These are phyloP conservation scores for Pouteria glomerata DNA, from an alignment of 148 eudicot species.

Conservation along the genomic window DNA sequence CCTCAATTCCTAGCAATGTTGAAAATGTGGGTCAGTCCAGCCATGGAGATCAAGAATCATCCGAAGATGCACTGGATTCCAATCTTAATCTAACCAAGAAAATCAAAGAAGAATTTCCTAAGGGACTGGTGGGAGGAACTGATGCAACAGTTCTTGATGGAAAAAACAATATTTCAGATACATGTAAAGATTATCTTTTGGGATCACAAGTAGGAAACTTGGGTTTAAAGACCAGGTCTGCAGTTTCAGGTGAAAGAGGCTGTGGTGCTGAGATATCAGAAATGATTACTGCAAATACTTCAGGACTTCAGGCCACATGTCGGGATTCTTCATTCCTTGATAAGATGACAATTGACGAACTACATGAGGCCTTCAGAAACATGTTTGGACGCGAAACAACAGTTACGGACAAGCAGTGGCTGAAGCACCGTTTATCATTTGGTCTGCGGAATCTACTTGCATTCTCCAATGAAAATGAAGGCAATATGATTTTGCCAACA, in stretches of 20 bases:
- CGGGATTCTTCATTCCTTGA: slow-evolving; percentile 10
- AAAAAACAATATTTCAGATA: slow-evolving; percentile 6
- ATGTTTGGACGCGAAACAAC: slow-evolving; percentile 15
- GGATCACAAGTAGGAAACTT: background rate
- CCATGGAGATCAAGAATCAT: too few relatives aligned
- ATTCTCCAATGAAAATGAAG: slow-evolving; percentile 4
- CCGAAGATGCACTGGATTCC: too few relatives aligned
- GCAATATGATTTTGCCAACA: slow-evolving; percentile 6
- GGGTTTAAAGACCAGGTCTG: slow-evolving; percentile 2
- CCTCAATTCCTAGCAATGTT: too few relatives aligned
- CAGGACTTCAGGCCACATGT: background rate
- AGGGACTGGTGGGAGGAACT: too few relatives aligned
- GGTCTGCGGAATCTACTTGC: slow-evolving; percentile 12
- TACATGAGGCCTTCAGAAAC: slow-evolving; percentile 14
- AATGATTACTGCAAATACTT: background rate
- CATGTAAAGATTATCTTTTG: slow-evolving; percentile 17
- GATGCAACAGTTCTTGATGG: slow-evolving; percentile 5
- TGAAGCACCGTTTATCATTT: slow-evolving; percentile 11
- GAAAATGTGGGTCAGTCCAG: too few relatives aligned
- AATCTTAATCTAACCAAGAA: too few relatives aligned
- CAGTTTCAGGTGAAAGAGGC: background rate
- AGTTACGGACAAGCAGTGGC: slow-evolving; percentile 14
- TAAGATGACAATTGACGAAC: slow-evolving; percentile 12
- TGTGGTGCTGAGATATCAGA: slow-evolving; percentile 6
- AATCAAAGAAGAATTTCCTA: too few relatives aligned